Conservation (phyloP, 768 basidiomycete species). For the Auriscalpium microsporum region DNA sequence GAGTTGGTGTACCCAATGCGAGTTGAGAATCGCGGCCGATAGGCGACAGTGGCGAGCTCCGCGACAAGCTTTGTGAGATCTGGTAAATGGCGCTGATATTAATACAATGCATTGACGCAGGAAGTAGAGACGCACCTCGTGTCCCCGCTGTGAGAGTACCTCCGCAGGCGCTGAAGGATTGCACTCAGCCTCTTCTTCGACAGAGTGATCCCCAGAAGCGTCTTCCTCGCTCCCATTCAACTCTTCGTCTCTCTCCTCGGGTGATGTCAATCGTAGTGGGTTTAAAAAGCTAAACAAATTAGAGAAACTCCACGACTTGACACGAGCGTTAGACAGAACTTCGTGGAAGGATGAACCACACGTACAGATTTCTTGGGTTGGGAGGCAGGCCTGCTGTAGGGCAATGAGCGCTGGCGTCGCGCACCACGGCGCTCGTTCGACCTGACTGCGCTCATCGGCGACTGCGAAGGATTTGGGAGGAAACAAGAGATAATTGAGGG, state of each 20-base stretch:
- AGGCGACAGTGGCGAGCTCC: conserved; percentile 4
- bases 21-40: conserved; percentile 13
- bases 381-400: conserved; percentile 41
- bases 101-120: no score
- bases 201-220: neutral
- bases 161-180: conserved; percentile 1
- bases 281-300: conserved; percentile 44
- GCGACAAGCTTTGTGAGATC: neutral
- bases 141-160: conserved; percentile 15
- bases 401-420: conserved; percentile 31
- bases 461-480: neutral
- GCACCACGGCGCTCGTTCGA: conserved; percentile 23
- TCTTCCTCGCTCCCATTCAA: conserved; percentile 1
- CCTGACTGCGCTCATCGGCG: conserved; percentile 51
- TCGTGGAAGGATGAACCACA: conserved; percentile 1
- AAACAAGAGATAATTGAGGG: neutral
- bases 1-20: conserved; percentile 12
- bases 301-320: conserved; percentile 40
- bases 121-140: conserved; percentile 7
- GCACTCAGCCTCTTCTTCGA: neutral
- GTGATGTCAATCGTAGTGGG: conserved; percentile 29
- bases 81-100: no score
- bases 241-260: conserved; percentile 5
- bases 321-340: conserved; percentile 10
- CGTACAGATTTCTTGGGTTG: conserved; percentile 42